Evolutionary conservation across 179 eudicot genomes (phyloP), one percentile per base, ranked within the genome.

Genomic region (Pouteria campechiana): DNA sequence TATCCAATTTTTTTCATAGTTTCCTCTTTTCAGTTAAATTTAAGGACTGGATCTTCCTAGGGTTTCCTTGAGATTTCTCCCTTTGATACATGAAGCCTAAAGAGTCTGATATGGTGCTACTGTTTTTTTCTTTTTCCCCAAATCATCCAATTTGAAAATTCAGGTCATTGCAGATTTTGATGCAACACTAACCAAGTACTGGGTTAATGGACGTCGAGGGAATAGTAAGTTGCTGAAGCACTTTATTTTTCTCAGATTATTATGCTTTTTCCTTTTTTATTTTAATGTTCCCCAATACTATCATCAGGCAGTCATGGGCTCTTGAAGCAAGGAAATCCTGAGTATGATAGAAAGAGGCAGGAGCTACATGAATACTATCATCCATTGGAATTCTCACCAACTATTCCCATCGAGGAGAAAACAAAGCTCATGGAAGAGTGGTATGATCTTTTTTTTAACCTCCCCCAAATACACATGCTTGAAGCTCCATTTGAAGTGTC

Each of bases 101-200:
- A n/a, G n/a, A n/a, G n/a, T n/a, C n/a, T n/a, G n/a, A n/a, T n/a
- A n/a, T n/a, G n/a, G n/a, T n/a, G n/a, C n/a, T n/a, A n/a, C n/a
- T n/a, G n/a, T n/a, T n/a, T n/a, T n/a, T n/a, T n/a, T n/a, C n/a
- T n/a, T n/a, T n/a, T n/a, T n/a, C n/a, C n/a, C n/a, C 7, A 20
- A 31, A 10, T 11, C 32, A 25, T 32, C 38, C 40, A 11, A 11
- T 42, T 55, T 42, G 5, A 3, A 18, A 50, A 47, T 5, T 44
- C 61, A 86, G 95, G 93, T 86, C 17, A 86, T 86, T 56, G 95
- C 92, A 33, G 95, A 86, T 58, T 86, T 86, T 67, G 95, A 86
- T 67, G 76, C 72, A 25, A 86, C 95, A 28, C 61, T 86, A 48
- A 86, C 95, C 29, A 82, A 65, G 58, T 82, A 70, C 63, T 63